Evolutionary conservation across 179 eudicot species (phyloP), one percentile per base, ranked within the genome.

Genomic region (Silene vulgaris): DNA sequence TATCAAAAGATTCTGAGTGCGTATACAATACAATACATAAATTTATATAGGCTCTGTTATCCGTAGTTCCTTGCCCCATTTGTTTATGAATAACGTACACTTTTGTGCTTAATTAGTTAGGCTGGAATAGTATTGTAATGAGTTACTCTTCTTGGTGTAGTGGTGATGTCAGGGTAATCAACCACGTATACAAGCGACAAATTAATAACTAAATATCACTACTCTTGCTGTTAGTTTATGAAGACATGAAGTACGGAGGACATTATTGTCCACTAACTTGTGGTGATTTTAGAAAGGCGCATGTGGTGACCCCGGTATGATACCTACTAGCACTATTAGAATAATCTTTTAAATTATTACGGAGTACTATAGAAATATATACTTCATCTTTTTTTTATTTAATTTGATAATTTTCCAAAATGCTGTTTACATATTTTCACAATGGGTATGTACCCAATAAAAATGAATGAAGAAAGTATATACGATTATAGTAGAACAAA

Each of bases 161-260:
- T 48, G 40, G 9, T 74, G 50, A 43, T 76, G 69, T 57, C 60
- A 20, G 68, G 8, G 62, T 35, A 70, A 17, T 75, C 32, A 66
- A 68, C 65, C 35, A 16, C 29, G 56, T 52, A 37, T 75, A 23
- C 61, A 20, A 60, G 71, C 14, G 66, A 74, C 71, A 50, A 68
- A 48, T 68, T 37, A 73, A 79, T 23, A 16, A 62, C 65, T 79
- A 62, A 79, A 74, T 62, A 75, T 48, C 50, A 59, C 32, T 65
- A 65, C 63, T 11, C 65, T 71, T 63, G 40, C 13, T 23, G 65
- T 28, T 71, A 62, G 70, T 77, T 62, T 71, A 26, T 61, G 26
- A 19, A 71, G 65, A 37, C 57, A 50, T 50, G 45, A 50, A 50
- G 57, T 50, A 37, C 45, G 45, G 45, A 37, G 45, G 54, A 77